Percentiles rank a stretch among this genome's conserved stretches.
phyloP scores from a whole-genome alignment of 768 basidiomycete genomes.

The Rossbeevera mucosa region DNA sequence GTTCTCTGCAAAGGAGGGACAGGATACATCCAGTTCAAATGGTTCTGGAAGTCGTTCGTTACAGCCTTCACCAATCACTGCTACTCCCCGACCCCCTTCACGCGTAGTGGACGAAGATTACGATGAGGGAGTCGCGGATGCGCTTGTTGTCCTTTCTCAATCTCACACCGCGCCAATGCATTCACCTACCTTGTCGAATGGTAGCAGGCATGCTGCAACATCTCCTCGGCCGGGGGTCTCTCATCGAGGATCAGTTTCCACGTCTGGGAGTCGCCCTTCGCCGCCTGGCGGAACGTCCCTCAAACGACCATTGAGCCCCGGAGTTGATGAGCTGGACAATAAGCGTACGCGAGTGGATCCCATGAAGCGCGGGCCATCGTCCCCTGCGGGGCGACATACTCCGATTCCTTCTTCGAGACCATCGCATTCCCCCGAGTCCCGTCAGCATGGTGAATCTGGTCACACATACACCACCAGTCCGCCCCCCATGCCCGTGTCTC shows the following conservation, averaged over 20 bases:
- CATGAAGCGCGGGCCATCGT: conserved; percentile 47
- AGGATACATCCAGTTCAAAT: conserved; percentile 63
- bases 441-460: conserved; percentile 35
- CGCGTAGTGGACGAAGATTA: conserved; percentile 88
- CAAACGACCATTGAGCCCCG: conserved; percentile 69
- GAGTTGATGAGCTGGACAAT: conserved; percentile 52
- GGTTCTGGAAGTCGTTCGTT: conserved; percentile 59
- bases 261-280: conserved; percentile 60
- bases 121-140: conserved; percentile 87
- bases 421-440: conserved; percentile 67
- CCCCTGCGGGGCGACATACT: conserved; percentile 49
- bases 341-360: conserved; percentile 64
- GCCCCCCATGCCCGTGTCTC: conserved; percentile 55
- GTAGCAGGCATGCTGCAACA: conserved; percentile 48
- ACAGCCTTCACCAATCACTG: conserved; percentile 68
- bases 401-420: conserved; percentile 59
- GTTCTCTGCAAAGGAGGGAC: conserved; percentile 42
- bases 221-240: conserved; percentile 44
- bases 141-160: conserved; percentile 66
- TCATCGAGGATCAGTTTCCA: conserved; percentile 66
- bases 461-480: conserved; percentile 40
- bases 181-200: conserved; percentile 56
- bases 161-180: conserved; percentile 35
- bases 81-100: conserved; percentile 53
- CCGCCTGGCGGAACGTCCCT: conserved; percentile 48